phyloP scores from a whole-genome alignment of 2,329 filamentous ascomycete genomes.

The Dactylellina parvicollis region DNA sequence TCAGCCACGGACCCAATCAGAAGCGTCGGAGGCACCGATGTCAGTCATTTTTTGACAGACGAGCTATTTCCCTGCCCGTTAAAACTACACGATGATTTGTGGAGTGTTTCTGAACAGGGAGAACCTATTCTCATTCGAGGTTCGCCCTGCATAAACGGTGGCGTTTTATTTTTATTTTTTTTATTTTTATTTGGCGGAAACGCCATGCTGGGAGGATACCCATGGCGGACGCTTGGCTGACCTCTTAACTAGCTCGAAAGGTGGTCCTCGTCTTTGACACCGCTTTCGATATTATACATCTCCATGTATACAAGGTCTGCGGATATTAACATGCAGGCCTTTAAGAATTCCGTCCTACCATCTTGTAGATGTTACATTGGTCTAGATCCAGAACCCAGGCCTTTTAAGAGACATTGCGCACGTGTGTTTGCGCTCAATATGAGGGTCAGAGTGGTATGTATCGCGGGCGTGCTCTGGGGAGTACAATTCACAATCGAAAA shows the following conservation, averaged over 20 bases:
- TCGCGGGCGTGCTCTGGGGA: background rate
- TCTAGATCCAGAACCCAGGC: no score
- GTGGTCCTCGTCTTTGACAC: slow-evolving; percentile 17
- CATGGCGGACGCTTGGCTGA: background rate
- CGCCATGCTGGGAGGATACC: no score
- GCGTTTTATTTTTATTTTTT: slow-evolving; percentile 17
- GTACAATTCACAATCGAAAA: background rate
- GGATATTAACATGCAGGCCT: slow-evolving; percentile 7
- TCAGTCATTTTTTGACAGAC: slow-evolving; percentile 31
- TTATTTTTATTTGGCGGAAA: no score
- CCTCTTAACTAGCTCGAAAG: background rate
- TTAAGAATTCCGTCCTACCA: slow-evolving; percentile 2
- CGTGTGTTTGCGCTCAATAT: background rate
- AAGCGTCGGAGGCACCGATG: slow-evolving; percentile 9
- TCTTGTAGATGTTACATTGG: background rate
- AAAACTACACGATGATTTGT: slow-evolving; percentile 16
- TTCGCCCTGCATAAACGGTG: slow-evolving; percentile 25
- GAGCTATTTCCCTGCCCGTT: background rate
- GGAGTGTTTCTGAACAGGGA: slow-evolving; percentile 21
- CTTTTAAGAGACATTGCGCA: no score
- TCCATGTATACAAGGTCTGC: background rate
- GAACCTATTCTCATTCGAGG: slow-evolving; percentile 7
- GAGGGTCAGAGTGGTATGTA: background rate
- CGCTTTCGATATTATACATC: slow-evolving; percentile 26
- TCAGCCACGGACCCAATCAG: slow-evolving; percentile 14